Base-by-base conservation (phyloP, 805 yeast species). In the Lipomyces lipofer region DNA sequence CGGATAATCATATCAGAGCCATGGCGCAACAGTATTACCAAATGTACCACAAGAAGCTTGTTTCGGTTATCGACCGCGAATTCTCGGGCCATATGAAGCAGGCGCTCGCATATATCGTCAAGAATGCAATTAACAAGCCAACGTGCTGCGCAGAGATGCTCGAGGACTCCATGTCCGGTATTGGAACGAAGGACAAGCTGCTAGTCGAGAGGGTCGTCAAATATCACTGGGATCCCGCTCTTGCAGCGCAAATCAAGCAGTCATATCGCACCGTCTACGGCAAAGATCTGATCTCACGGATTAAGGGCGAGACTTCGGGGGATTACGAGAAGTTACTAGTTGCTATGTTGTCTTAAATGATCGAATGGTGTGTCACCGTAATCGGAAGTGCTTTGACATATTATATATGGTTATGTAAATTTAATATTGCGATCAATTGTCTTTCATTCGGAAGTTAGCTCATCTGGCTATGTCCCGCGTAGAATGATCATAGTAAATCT, bases 11-110 rank as follows among this genome's bases (percentile, higher is more conserved):
- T n/a, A 43, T 62, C 12, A 51, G 54, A 12, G 63, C 56, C 7
- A 49, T 62, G 32, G 48, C 54, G 13, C 38, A 48, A 22, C 40
- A 32, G 30, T 62, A 52, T 45, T 29, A 46, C 24, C 39, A 42
- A 21, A 36, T 47, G n/a, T 46, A 62, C 49, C 46, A 51, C 47
- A 52, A 46, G 36, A 54, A 52, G 12, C 55, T 62, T 10, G 57
- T 56, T 0, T 48, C 43, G 4, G 57, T 47, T 6, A 60, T 62
- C 28, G 54, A 56, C 29, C 40, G 40, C 17, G 56, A 59, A 44
- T 56, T 62, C 22, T 62, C 65, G 4, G 64, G 65, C 6, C 65
- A 62, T 44, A 62, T 62, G 65, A 43, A 59, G 45, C 33, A 58
- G 22, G 65, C 63, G 12, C 47, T 62, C 27, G 48, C 50, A 7